Percentiles rank a stretch among this genome's conserved stretches.
Conservation (phyloP, 441 rosid genomes). For the Pelargonium myrrhifolium region DNA sequence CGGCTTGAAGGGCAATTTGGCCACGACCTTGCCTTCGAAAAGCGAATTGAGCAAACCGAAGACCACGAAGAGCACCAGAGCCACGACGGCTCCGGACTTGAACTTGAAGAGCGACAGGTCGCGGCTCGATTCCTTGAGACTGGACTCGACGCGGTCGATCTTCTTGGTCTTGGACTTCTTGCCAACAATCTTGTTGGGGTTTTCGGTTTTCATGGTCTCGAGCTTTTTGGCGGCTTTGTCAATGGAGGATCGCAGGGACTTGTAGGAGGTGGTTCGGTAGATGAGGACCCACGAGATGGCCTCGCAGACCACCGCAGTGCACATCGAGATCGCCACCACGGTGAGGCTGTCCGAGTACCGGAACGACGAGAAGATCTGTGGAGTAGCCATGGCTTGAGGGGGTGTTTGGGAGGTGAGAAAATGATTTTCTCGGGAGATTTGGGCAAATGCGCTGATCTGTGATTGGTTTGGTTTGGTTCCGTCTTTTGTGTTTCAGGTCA, state of each 20-base stretch:
- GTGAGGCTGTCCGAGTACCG: slow-evolving; percentile 73
- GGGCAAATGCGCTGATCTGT: background rate
- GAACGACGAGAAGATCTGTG: slow-evolving; percentile 19
- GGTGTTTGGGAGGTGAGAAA: background rate
- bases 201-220: slow-evolving; percentile 74
- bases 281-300: slow-evolving; percentile 86
- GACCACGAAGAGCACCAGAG: slow-evolving; percentile 67
- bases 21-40: slow-evolving; percentile 81
- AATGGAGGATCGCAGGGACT: slow-evolving; percentile 71
- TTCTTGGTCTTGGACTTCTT: slow-evolving; percentile 80
- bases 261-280: slow-evolving; percentile 83
- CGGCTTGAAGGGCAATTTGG: slow-evolving; percentile 84
- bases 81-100: slow-evolving; percentile 89
- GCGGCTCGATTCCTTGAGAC: slow-evolving; percentile 70
- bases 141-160: slow-evolving; percentile 74
- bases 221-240: slow-evolving; percentile 86
- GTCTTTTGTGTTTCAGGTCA: background rate
- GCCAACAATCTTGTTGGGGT: slow-evolving; percentile 32
- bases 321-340: slow-evolving; percentile 73
- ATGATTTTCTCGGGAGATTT: slow-evolving; percentile 18
- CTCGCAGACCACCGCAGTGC: slow-evolving; percentile 85
- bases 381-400: slow-evolving; percentile 10
- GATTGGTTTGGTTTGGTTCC: background rate
- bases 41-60: slow-evolving; percentile 73
- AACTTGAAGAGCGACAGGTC: slow-evolving; percentile 84